These are phyloP conservation scores for Cadophora sp. DNA, from an alignment of 2,329 filamentous ascomycete species.

Conservation along the genomic window DNA sequence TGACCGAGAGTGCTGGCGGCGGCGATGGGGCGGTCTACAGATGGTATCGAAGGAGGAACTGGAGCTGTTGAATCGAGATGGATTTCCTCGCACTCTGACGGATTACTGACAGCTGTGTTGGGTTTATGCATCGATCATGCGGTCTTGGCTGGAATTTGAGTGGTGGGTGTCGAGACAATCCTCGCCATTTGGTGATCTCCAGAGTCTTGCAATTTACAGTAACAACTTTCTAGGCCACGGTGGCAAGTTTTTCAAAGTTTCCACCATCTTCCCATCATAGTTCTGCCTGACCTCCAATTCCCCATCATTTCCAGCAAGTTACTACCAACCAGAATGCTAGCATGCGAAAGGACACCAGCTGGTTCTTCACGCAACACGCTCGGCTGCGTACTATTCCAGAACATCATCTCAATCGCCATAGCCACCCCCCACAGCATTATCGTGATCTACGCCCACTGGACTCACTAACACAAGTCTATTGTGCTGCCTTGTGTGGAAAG, in stretches of 20 bases:
- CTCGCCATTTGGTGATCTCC: background rate
- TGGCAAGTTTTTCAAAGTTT: background rate
- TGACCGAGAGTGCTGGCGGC: background rate
- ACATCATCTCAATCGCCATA: background rate
- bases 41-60: background rate
- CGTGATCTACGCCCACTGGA: background rate
- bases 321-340: background rate
- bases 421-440: background rate
- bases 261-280: constrained; percentile 1
- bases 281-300: background rate
- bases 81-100: background rate
- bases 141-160: background rate
- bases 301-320: background rate
- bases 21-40: background rate
- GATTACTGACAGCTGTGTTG: background rate
- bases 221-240: background rate
- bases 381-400: background rate
- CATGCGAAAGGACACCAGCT: background rate
- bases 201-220: background rate
- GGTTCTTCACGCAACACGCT: constrained; percentile 3
- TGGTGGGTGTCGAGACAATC: background rate
- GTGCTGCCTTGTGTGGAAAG: background rate
- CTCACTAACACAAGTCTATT: constrained; percentile 2
- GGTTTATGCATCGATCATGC: background rate
- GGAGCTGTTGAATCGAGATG: background rate